Evolutionary conservation across 768 basidiomycete genomes (phyloP).

Genomic region (Kwoniella shandongensis): DNA sequence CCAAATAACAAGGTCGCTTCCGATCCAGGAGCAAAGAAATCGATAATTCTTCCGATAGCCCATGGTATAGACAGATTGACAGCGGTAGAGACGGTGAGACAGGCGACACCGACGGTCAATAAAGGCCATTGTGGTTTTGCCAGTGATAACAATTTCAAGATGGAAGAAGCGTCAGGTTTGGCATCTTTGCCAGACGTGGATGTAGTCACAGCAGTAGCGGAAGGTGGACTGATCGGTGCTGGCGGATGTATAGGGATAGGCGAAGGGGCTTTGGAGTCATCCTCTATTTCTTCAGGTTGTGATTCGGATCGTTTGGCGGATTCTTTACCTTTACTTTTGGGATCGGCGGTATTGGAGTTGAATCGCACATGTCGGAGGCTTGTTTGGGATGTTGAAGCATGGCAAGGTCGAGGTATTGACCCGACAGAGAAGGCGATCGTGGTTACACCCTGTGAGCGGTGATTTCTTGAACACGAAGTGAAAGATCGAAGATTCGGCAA

Average conservation of each 20-base stretch:
- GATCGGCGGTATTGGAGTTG: slow-evolving; percentile 8
- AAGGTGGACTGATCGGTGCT: slow-evolving; percentile 18
- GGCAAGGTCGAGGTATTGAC: too few relatives aligned
- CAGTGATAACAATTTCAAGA: slow-evolving; percentile 41
- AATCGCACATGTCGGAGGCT: slow-evolving; percentile 6
- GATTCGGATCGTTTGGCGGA: neutral
- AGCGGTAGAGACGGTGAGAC: slow-evolving; percentile 40
- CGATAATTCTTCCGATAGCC: slow-evolving; percentile 47
- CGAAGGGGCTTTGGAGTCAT: slow-evolving; percentile 20
- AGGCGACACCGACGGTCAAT: slow-evolving; percentile 37
- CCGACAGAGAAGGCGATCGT: too few relatives aligned
- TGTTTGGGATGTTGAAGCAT: neutral
- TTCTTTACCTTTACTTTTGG: neutral
- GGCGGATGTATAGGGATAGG: slow-evolving; percentile 23
- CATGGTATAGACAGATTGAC: slow-evolving; percentile 44
- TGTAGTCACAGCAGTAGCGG: slow-evolving; percentile 18
- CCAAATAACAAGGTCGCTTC: slow-evolving; percentile 43
- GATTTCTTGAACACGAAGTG: too few relatives aligned
- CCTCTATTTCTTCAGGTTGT: slow-evolving; percentile 4
- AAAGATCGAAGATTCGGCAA: neutral
- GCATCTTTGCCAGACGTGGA: slow-evolving; percentile 15
- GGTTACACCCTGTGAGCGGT: too few relatives aligned
- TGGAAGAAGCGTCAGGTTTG: slow-evolving; percentile 38
- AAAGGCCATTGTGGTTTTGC: slow-evolving; percentile 48
- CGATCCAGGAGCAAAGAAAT: slow-evolving; percentile 48